These are phyloP conservation scores for Sideroxylon spinosum DNA, from an alignment of 179 eudicot species.

Conservation along the genomic window DNA sequence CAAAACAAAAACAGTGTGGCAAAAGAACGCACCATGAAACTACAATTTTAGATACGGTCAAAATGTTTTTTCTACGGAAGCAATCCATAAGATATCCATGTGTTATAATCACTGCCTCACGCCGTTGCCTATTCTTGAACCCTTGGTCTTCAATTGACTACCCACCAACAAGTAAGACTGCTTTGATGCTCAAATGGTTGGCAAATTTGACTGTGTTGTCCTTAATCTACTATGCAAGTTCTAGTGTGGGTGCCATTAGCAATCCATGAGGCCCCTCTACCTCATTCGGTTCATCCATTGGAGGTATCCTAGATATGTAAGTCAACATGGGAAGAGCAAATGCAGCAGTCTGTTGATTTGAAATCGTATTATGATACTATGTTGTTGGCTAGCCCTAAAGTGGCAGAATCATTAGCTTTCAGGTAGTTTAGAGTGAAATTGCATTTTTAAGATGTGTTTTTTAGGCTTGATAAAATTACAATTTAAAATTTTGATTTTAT, in stretches of 20 bases:
- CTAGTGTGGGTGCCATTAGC: constrained; percentile 89
- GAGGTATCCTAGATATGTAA: constrained; percentile 72
- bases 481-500: no score
- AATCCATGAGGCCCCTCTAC: constrained; percentile 93
- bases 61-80: constrained; percentile 37
- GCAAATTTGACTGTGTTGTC: constrained; percentile 88
- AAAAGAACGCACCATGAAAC: no score
- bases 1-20: no score
- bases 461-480: no score
- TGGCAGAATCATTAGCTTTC: no score
- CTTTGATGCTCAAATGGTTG: constrained; percentile 68
- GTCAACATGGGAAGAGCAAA: constrained; percentile 91
- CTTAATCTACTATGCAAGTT: constrained; percentile 87
- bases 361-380: no score
- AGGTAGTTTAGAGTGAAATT: no score
- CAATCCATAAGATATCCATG: constrained; percentile 84
- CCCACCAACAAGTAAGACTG: constrained; percentile 84
- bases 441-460: no score
- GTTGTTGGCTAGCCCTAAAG: no score
- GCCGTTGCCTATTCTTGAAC: constrained; percentile 76
- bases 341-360: constrained; percentile 58
- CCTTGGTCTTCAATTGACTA: constrained; percentile 88
- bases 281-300: constrained; percentile 68
- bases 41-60: no score
- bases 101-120: constrained; percentile 85